Evolutionary conservation across 2,329 filamentous ascomycete species (phyloP), one percentile per base, ranked within the genome.

Genomic region (Fusarium euwallaceae): DNA sequence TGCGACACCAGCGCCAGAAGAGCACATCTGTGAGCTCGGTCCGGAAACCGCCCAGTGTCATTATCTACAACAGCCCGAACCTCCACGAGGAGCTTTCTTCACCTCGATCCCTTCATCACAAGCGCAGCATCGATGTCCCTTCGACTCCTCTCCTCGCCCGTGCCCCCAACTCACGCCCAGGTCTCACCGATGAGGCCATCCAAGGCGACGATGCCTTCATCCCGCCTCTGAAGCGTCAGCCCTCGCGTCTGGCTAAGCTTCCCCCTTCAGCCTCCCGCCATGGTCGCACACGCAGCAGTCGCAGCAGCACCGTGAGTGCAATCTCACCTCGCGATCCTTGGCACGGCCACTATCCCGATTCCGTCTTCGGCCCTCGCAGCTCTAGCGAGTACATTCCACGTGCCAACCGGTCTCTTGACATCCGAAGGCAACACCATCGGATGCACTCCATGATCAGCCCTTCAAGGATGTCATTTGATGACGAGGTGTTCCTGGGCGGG

Each of bases 151-250:
- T 91, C 11, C 83, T 90, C 32, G 90, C 90, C 14, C 84, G 87
- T 58, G 91, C 91, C 8, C 90, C 91, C 14, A 92, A 92, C 75
- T 85, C 90, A n/a, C 84, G 90, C 22, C 86, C 86, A 1, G 91
- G 91, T 17, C 85, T 92, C 7, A 92, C 91, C 3, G 90, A 92
- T 71, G 89, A 92, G 75, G 81, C 86, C 2, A 80, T 92, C 4
- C 89, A 90, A 6, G 90, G 91, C 37, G 90, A 89, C 67, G 87
- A 88, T 55, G 89, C 91, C 4, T 92, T 90, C 72, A 80, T 92
- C 34, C 81, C 87, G 9, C 82, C 84, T 12, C 83, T 87, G 1
- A 90, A 87, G 79, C 86, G 88, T 12, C 87, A 88, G 16, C 83
- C 86, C 4, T 88, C 88, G 5, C 86, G 89, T 20, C 81, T 91